Base-by-base conservation (phyloP, 2,329 filamentous ascomycete genomes). In the Colletotrichum liriopes region DNA sequence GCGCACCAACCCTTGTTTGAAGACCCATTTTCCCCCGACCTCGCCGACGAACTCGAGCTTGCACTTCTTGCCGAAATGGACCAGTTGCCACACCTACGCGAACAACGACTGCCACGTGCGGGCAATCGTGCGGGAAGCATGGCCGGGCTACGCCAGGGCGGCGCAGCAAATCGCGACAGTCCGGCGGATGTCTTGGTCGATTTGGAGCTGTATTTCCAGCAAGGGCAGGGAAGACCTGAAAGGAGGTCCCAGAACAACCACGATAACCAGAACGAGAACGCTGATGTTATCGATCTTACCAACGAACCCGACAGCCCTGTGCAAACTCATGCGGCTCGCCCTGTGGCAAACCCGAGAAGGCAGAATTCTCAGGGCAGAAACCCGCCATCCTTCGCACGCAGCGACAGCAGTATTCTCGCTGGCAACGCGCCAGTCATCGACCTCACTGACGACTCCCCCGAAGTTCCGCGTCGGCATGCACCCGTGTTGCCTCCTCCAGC, bases 281-380 rank as follows among this genome's bases (percentile, higher is more conserved):
- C 79, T 7, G 74, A 81, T 23, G 78, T 88, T 18, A 88, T 89
- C 54, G 87, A 89, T 69, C 78, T 89, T 59, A 88, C 87, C 0
- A 82, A 81, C 12, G 86, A 88, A 74, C 85, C 86, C 0, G 86
- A 88, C 76, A 87, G 85, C 23, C 85, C 86, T 0, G 77, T 75
- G 9, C 68, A 72, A 41, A 58, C 56, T n/a, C 74, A 74, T 41
- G 71, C 66, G 14, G 55, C 71, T 26, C 72, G 63, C 8, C 63
- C 65, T 9, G 66, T 35, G 16, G 77, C 80, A 55, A 84, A 86
- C 65, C 82, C 84, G 2, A 80, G 85, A 39, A 78, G 85, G 23
- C 86, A 84, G 23, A 80, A 79, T 69, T 84, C 84, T 4, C 82
- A 82, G 64, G 78, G 81, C 20, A 78, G 77, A 61, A 83, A 83